Conservation (phyloP, 2,329 filamentous ascomycete species). For the Lasiodiplodia citricola region DNA sequence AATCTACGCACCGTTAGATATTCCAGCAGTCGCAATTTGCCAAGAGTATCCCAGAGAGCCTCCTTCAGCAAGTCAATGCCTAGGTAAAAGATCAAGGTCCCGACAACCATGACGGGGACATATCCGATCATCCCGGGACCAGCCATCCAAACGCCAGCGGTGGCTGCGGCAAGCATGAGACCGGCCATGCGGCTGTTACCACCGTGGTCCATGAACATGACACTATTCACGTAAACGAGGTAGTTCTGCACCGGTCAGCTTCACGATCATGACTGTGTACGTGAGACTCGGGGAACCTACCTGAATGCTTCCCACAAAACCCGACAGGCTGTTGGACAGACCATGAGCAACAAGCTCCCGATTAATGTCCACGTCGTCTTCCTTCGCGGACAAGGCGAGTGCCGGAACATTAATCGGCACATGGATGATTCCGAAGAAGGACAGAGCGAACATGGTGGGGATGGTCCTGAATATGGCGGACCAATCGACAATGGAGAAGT, state of each 20-base stretch:
- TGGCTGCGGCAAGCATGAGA: slow-evolving; percentile 79
- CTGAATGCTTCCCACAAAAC: slow-evolving; percentile 82
- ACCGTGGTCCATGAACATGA: slow-evolving; percentile 94
- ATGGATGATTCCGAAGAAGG: slow-evolving; percentile 96
- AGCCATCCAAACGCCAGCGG: slow-evolving; percentile 79
- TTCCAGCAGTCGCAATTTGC: slow-evolving; percentile 84
- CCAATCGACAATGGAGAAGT: slow-evolving; percentile 83
- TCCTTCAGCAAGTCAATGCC: slow-evolving; percentile 91
- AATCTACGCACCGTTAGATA: slow-evolving; percentile 74
- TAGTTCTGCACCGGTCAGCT: slow-evolving; percentile 71
- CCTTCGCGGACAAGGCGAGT: slow-evolving; percentile 84
- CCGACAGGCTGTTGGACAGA: slow-evolving; percentile 89
- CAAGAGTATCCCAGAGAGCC: slow-evolving; percentile 85
- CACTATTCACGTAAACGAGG: slow-evolving; percentile 94
- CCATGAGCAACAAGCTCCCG: slow-evolving; percentile 91
- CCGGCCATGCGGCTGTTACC: slow-evolving; percentile 87
- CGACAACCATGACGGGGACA: slow-evolving; percentile 96
- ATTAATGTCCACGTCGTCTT: slow-evolving; percentile 91
- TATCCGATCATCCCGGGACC: slow-evolving; percentile 89
- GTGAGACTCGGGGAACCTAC: slow-evolving; percentile 38
- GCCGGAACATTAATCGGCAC: slow-evolving; percentile 98
- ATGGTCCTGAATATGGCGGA: slow-evolving; percentile 80
- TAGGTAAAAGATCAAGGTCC: slow-evolving; percentile 90
- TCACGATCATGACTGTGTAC: background rate
- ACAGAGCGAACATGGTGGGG: slow-evolving; percentile 94